These are phyloP conservation scores for Fusarium coicis DNA, from an alignment of 2,329 filamentous ascomycete species.

Conservation along the genomic window DNA sequence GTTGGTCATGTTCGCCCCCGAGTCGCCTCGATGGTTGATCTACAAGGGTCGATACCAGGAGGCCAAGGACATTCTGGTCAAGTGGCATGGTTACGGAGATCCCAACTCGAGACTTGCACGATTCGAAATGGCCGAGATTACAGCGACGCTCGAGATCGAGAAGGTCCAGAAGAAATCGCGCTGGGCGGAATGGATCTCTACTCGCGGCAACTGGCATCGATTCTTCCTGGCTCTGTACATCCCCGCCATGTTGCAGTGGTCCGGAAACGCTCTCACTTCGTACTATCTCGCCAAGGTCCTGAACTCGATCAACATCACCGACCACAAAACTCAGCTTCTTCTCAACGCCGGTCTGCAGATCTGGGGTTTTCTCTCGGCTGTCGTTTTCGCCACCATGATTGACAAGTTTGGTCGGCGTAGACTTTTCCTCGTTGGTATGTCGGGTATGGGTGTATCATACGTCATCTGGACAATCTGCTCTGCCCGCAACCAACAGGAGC, in stretches of 20 bases:
- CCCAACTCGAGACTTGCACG: constrained; percentile 15
- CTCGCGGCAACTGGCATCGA: constrained; percentile 46
- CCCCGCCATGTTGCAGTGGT: constrained; percentile 47
- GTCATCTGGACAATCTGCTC: constrained; percentile 55
- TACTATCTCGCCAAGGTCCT: constrained; percentile 56
- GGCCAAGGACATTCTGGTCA: constrained; percentile 30
- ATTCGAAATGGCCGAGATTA: constrained; percentile 40
- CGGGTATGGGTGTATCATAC: constrained; percentile 51
- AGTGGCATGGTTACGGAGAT: constrained; percentile 39
- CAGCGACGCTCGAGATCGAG: constrained; percentile 37
- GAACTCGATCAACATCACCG: constrained; percentile 52
- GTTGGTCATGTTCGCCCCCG: constrained; percentile 26
- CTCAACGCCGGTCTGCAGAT: constrained; percentile 46
- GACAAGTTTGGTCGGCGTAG: constrained; percentile 55
- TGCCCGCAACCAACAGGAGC: constrained; percentile 48
- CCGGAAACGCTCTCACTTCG: constrained; percentile 46
- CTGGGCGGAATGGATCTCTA: constrained; percentile 34
- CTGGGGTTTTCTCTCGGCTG: constrained; percentile 52
- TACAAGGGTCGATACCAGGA: constrained; percentile 43
- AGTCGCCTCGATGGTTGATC: constrained; percentile 41
- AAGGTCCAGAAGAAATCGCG: constrained; percentile 40
- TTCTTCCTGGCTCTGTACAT: constrained; percentile 46
- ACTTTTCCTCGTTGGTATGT: constrained; percentile 51
- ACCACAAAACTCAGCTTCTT: constrained; percentile 45
- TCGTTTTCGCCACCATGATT: constrained; percentile 50